These are phyloP conservation scores for Carpinus viminea DNA, from an alignment of 306 rosid species.

Conservation along the genomic window DNA sequence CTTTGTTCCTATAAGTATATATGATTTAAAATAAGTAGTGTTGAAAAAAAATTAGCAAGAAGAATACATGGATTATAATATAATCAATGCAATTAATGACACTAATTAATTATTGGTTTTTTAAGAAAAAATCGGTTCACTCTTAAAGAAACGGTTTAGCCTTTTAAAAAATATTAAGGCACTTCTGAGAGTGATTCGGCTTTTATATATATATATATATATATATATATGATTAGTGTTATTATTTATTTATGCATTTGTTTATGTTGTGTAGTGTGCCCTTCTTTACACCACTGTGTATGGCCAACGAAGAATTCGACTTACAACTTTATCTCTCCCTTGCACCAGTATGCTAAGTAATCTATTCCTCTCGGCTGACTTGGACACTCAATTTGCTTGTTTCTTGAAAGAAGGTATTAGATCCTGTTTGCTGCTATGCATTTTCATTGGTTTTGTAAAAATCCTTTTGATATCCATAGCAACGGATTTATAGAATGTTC, in stretches of 20 bases:
- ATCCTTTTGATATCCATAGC: background rate
- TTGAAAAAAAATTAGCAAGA: no score
- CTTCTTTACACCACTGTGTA: constrained; percentile 88
- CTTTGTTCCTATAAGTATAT: no score
- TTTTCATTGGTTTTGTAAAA: constrained; percentile 3
- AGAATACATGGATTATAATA: no score
- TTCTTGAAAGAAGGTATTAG: constrained; percentile 90
- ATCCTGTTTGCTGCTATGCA: constrained; percentile 7
- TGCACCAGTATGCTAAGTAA: constrained; percentile 93
- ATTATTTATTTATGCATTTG: constrained; percentile 12
- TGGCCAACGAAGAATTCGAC: constrained; percentile 95
- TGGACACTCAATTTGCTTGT: constrained; percentile 94
- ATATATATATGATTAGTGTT: no score
- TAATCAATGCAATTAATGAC: no score
- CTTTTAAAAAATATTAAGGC: no score
- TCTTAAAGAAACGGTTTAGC: no score
- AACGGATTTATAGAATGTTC: background rate
- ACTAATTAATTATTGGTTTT: no score
- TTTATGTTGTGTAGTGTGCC: constrained; percentile 65
- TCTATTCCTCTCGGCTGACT: constrained; percentile 94
- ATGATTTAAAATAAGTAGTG: no score
- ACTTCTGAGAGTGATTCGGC: no score
- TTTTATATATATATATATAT: no score
- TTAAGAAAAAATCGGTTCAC: no score
- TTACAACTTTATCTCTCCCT: constrained; percentile 80